Percentiles rank a stretch among this genome's conserved stretches.
phyloP scores from a whole-genome alignment of 176 grass and related monocot genomes.

The Eremochloa ophiuroides region DNA sequence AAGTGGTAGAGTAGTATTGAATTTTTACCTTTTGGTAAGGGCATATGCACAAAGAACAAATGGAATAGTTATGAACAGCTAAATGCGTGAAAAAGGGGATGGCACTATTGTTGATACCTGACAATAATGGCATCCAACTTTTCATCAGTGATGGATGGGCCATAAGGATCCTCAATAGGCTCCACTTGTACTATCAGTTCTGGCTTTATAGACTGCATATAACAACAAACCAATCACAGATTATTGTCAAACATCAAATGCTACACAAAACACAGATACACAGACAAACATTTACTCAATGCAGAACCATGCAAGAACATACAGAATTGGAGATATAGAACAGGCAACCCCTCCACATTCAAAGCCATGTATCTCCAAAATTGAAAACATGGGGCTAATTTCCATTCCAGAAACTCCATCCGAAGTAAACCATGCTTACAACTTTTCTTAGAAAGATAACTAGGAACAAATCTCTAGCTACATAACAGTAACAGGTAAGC shows the following conservation, averaged over 20 bases:
- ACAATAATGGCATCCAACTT: slow-evolving; percentile 63
- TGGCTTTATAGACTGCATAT: slow-evolving; percentile 53
- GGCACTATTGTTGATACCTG: slow-evolving; percentile 37
- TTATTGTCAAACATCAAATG: slow-evolving; percentile 11
- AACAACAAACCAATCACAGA: slow-evolving; percentile 5
- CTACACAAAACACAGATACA: background rate
- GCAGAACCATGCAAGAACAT: background rate
- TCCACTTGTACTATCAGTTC: slow-evolving; percentile 61
- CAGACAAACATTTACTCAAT: background rate
- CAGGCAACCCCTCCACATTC: slow-evolving; percentile 8
- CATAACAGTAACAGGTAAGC: background rate
- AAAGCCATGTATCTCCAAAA: background rate
- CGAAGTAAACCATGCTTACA: background rate
- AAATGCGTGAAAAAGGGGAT: slow-evolving; percentile 5
- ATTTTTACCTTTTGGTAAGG: background rate
- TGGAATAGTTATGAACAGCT: background rate
- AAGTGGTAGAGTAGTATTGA: background rate
- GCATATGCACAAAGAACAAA: slow-evolving; percentile 14
- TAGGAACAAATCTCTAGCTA: background rate
- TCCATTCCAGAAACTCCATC: background rate
- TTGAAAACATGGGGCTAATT: background rate
- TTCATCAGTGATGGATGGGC: slow-evolving; percentile 58
- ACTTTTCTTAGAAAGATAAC: background rate
- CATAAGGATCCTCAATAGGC: slow-evolving; percentile 66
- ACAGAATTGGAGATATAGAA: background rate